phyloP scores from a whole-genome alignment of 495 filamentous ascomycete genomes.

The Cladorrhinum samala region DNA sequence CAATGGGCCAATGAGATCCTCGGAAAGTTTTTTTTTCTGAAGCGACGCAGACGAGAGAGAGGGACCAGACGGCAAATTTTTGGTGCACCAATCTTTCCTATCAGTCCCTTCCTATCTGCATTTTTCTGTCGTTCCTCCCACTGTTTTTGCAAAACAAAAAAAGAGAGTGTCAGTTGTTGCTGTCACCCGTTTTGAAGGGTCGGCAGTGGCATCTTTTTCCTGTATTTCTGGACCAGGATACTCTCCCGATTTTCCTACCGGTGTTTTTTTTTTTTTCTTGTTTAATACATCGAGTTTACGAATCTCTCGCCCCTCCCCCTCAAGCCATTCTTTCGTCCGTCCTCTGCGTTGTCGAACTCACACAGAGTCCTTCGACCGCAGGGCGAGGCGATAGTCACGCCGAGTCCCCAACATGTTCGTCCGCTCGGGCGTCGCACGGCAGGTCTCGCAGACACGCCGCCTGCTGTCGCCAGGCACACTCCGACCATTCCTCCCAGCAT shows the following conservation, averaged over 20 bases:
- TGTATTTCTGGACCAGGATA: no score
- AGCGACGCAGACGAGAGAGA: background rate
- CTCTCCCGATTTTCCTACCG: no score
- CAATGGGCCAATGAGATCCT: conserved; percentile 2
- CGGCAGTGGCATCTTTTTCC: background rate
- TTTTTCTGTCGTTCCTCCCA: background rate
- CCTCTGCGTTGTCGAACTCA: background rate
- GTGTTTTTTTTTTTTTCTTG: conserved; percentile 8
- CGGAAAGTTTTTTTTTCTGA: conserved; percentile 5
- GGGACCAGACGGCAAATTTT: background rate
- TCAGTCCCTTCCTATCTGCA: background rate
- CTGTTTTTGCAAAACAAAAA: background rate
- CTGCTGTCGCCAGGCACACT: conserved; percentile 11
- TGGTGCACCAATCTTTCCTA: conserved; percentile 6
- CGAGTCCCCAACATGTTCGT: conserved; percentile 22
- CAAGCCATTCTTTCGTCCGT: conserved; percentile 7
- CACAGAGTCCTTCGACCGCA: background rate
- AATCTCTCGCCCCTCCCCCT: no score
- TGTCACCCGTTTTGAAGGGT: background rate
- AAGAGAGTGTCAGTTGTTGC: background rate
- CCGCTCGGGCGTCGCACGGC: conserved; percentile 17
- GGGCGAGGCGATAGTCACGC: background rate
- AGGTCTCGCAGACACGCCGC: conserved; percentile 14
- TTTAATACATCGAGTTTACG: conserved; percentile 16
- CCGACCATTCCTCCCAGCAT: conserved; percentile 10